A percentile compares a stretch with the other conserved stretches of the same genome.
Conservation (phyloP, 495 filamentous ascomycete species). For the Cenococcum geophilum region DNA sequence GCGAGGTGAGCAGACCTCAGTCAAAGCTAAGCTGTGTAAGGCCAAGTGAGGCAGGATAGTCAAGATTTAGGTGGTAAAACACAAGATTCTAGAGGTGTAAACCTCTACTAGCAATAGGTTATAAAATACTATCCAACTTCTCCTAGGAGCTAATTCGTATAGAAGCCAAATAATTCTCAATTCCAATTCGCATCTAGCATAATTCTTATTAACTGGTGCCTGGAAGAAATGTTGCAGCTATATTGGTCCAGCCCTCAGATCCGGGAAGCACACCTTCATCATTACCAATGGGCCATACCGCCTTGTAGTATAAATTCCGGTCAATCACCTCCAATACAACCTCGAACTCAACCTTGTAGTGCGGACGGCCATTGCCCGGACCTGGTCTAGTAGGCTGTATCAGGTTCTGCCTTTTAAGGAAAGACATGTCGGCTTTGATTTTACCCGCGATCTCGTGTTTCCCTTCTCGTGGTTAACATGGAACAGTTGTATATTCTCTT, state of each 20-base stretch:
- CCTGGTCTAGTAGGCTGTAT: constrained; percentile 2
- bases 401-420: constrained; percentile 4
- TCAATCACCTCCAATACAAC: constrained; percentile 1
- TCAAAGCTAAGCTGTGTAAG: constrained; percentile 1
- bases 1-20: constrained; percentile 2
- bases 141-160: not conserved
- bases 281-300: constrained; percentile 4
- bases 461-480: constrained; percentile 4
- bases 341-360: constrained; percentile 7
- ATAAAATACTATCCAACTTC: not conserved
- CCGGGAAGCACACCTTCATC: constrained; percentile 5
- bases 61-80: constrained; percentile 1
- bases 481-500: constrained; percentile 3
- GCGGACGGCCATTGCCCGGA: not conserved
- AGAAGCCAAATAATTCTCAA: constrained; percentile 1
- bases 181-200: not conserved
- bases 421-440: constrained; percentile 6
- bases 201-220: constrained; percentile 1
- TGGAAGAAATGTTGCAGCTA: constrained; percentile 6
- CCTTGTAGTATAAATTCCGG: constrained; percentile 5
- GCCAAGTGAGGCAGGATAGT: constrained; percentile 1
- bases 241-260: constrained; percentile 4
- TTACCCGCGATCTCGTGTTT: constrained; percentile 3
- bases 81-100: not conserved
- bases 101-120: not conserved